Evolutionary conservation across 257 asterid species (phyloP).

Genomic region (Schizonepeta tenuifolia): DNA sequence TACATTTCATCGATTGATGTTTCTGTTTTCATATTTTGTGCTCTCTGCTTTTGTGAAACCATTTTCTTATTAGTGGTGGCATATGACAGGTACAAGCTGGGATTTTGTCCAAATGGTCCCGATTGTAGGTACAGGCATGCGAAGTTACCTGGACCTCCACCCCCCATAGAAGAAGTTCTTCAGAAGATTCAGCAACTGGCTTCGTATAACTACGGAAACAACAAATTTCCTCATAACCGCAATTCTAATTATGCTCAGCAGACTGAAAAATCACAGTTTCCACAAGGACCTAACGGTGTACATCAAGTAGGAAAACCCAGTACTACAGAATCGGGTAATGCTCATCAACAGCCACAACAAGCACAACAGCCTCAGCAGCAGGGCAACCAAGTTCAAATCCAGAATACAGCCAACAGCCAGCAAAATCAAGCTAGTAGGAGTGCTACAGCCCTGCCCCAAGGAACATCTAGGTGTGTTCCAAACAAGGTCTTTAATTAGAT

Average conservation of each 20-base stretch:
- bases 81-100: slow-evolving; percentile 85
- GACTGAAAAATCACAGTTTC: slow-evolving; percentile 63
- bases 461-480: slow-evolving; percentile 98
- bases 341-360: slow-evolving; percentile 56
- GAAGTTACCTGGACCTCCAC: slow-evolving; percentile 96
- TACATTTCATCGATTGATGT: background rate
- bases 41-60: background rate
- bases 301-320: slow-evolving; percentile 50
- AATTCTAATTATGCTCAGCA: slow-evolving; percentile 59
- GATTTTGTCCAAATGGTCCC: slow-evolving; percentile 97
- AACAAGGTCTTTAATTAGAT: slow-evolving; percentile 85
- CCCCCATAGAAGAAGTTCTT: slow-evolving; percentile 90
- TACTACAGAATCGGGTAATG: slow-evolving; percentile 50
- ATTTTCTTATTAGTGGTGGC: slow-evolving; percentile 35
- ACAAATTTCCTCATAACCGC: slow-evolving; percentile 74
- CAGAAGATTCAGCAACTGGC: slow-evolving; percentile 87
- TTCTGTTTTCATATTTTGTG: slow-evolving; percentile 20
- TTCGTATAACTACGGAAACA: slow-evolving; percentile 69
- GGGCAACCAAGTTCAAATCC: slow-evolving; percentile 58
- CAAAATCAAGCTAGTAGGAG: slow-evolving; percentile 70
- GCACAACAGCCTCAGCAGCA: slow-evolving; percentile 63
- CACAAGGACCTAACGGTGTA: slow-evolving; percentile 55
- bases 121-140: slow-evolving; percentile 98
- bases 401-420: slow-evolving; percentile 57
- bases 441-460: slow-evolving; percentile 89